A percentile compares a stretch with the other conserved stretches of the same genome.
Conservation (phyloP, 352 stramenopile species). For the Plasmopara viticola region DNA sequence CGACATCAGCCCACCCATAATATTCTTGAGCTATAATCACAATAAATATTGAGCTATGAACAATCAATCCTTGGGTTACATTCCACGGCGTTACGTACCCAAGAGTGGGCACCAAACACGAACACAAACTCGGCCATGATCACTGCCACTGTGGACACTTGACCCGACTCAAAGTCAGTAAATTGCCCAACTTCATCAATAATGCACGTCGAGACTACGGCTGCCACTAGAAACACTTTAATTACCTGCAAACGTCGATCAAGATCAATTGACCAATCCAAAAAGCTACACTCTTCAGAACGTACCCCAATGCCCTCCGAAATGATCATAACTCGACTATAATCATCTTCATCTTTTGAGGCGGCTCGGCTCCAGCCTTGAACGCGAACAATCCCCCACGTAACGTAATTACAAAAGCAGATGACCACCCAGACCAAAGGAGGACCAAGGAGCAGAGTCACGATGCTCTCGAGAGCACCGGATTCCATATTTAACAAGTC, state of each 20-base stretch:
- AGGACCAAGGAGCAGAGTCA: slow-evolving; percentile 57
- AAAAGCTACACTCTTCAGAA: not conserved
- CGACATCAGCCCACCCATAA: slow-evolving; percentile 74
- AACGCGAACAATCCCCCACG: slow-evolving; percentile 72
- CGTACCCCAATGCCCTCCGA: slow-evolving; percentile 72
- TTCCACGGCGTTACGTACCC: slow-evolving; percentile 31
- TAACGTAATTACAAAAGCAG: slow-evolving; percentile 76
- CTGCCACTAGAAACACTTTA: slow-evolving; percentile 72
- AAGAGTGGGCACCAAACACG: slow-evolving; percentile 73
- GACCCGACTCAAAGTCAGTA: slow-evolving; percentile 72
- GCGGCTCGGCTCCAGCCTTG: slow-evolving; percentile 73
- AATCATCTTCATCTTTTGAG: slow-evolving; percentile 74
- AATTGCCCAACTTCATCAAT: slow-evolving; percentile 74
- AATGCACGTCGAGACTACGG: slow-evolving; percentile 82
- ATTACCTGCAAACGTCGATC: slow-evolving; percentile 42
- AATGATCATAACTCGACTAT: slow-evolving; percentile 83
- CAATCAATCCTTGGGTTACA: not conserved
- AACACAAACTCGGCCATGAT: slow-evolving; percentile 76
- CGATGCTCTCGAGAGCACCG: slow-evolving; percentile 40
- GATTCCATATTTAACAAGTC: slow-evolving; percentile 36
- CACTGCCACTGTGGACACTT: slow-evolving; percentile 74
- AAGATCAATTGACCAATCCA: not conserved
- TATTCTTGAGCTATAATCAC: slow-evolving; percentile 67
- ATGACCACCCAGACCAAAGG: slow-evolving; percentile 81
- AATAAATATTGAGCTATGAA: not conserved